phyloP scores from a whole-genome alignment of 2,329 filamentous ascomycete genomes.

The Didymella exigua region DNA sequence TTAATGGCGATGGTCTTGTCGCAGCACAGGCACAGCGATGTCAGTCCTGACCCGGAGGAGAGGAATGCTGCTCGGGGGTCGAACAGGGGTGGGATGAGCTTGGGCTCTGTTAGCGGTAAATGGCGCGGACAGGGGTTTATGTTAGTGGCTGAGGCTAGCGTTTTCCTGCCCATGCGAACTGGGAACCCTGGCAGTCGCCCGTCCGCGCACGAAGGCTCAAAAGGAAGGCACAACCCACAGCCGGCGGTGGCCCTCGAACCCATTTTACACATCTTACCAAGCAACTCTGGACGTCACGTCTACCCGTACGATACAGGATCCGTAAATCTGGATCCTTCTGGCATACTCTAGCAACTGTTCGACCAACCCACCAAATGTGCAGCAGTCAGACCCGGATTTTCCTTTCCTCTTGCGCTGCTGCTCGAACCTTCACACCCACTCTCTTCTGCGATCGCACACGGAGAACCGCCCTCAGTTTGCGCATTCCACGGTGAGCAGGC shows the following conservation, averaged over 20 bases:
- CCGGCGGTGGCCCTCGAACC: slow-evolving; percentile 24
- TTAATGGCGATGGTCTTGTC: slow-evolving; percentile 19
- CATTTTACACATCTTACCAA: slow-evolving; percentile 33
- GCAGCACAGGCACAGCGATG: slow-evolving; percentile 28
- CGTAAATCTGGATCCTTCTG: slow-evolving; percentile 44
- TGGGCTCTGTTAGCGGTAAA: slow-evolving; percentile 24
- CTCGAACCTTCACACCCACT: slow-evolving; percentile 33
- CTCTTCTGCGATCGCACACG: slow-evolving; percentile 27
- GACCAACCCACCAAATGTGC: slow-evolving; percentile 42
- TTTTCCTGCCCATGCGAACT: neutral
- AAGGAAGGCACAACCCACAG: slow-evolving; percentile 30
- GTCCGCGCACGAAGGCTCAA: slow-evolving; percentile 29
- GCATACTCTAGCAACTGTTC: slow-evolving; percentile 28
- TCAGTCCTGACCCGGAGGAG: slow-evolving; percentile 33
- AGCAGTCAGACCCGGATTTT: slow-evolving; percentile 40
- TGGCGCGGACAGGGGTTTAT: slow-evolving; percentile 13
- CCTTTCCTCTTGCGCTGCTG: slow-evolving; percentile 40
- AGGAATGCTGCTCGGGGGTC: slow-evolving; percentile 25
- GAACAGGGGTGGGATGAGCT: slow-evolving; percentile 22
- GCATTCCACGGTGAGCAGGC: slow-evolving; percentile 45
- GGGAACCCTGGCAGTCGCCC: slow-evolving; percentile 6
- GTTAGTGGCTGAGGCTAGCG: slow-evolving; percentile 14
- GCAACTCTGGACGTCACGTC: slow-evolving; percentile 34
- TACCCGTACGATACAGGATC: slow-evolving; percentile 23
- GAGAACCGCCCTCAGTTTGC: slow-evolving; percentile 37